Evolutionary conservation across 345 rosid species (phyloP).

Genomic region (Citrus cavaleriei): DNA sequence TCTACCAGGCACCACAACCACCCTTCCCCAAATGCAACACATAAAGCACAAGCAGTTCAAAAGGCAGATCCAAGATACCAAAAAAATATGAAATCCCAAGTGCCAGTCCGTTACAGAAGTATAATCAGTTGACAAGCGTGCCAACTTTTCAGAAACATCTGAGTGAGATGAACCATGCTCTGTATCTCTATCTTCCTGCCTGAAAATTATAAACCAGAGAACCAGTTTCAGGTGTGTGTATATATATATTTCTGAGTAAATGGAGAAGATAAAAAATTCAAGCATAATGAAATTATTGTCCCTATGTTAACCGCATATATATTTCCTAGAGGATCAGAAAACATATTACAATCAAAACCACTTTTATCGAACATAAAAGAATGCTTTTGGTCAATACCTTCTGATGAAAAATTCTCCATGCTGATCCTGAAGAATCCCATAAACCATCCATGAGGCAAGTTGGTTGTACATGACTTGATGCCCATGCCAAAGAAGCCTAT

Average conservation of each 20-base stretch:
- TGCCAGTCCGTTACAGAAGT: slow-evolving; percentile 91
- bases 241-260: background rate
- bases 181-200: slow-evolving; percentile 77
- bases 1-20: background rate
- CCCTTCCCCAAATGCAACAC: background rate
- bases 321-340: background rate
- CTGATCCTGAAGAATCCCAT: slow-evolving; percentile 96
- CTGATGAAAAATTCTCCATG: slow-evolving; percentile 84
- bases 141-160: slow-evolving; percentile 59
- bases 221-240: background rate
- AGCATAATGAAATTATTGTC: background rate
- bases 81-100: slow-evolving; percentile 80
- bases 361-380: background rate
- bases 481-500: slow-evolving; percentile 98
- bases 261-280: background rate
- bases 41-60: background rate
- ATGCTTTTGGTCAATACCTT: slow-evolving; percentile 40
- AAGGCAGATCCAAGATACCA: slow-evolving; percentile 46
- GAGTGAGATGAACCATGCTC: slow-evolving; percentile 55
- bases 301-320: background rate
- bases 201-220: slow-evolving; percentile 28
- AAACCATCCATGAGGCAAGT: slow-evolving; percentile 95
- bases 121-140: slow-evolving; percentile 67
- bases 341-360: background rate
- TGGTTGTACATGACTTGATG: slow-evolving; percentile 95